These are phyloP conservation scores for Yamadazyma dushanensis DNA, from an alignment of 1,139 yeast species.

Conservation along the genomic window DNA sequence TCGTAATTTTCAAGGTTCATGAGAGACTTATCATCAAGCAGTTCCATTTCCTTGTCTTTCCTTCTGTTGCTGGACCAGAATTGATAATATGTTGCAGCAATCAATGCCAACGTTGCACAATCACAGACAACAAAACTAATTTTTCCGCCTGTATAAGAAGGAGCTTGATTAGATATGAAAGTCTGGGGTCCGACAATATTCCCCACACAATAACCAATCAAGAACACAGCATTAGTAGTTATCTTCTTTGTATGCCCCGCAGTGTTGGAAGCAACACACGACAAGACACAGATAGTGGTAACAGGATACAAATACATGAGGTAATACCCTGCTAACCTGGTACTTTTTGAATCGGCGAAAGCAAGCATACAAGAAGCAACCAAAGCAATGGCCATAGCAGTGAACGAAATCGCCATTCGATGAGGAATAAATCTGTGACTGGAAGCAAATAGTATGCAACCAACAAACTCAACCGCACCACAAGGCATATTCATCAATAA, in stretches of 20 bases:
- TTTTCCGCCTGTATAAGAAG: conserved; percentile 24
- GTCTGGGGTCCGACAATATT: conserved; percentile 18
- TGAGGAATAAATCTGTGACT: conserved; percentile 15
- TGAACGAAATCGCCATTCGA: conserved; percentile 14
- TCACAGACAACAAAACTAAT: too few species aligned
- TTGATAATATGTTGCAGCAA: too few species aligned
- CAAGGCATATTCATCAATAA: conserved; percentile 17
- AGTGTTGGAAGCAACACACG: conserved; percentile 22
- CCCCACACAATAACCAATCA: conserved; percentile 15
- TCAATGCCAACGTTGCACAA: too few species aligned
- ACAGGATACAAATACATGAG: conserved; percentile 12
- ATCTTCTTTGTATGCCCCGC: conserved; percentile 24
- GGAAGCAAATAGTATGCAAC: conserved; percentile 12
- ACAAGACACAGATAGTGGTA: too few species aligned
- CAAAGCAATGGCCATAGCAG: conserved; percentile 16
- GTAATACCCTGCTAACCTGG: conserved; percentile 11
- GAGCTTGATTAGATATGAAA: conserved; percentile 26
- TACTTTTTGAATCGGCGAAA: conserved; percentile 18
- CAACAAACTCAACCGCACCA: conserved; percentile 18
- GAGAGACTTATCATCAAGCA: too few species aligned
- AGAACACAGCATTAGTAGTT: conserved; percentile 18
- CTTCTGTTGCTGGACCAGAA: too few species aligned
- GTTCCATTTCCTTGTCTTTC: too few species aligned
- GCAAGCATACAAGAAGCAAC: conserved; percentile 19
- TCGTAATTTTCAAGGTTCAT: too few species aligned